These are phyloP conservation scores for Penicillium herquei DNA, from an alignment of 495 filamentous ascomycete genomes.

Conservation along the genomic window DNA sequence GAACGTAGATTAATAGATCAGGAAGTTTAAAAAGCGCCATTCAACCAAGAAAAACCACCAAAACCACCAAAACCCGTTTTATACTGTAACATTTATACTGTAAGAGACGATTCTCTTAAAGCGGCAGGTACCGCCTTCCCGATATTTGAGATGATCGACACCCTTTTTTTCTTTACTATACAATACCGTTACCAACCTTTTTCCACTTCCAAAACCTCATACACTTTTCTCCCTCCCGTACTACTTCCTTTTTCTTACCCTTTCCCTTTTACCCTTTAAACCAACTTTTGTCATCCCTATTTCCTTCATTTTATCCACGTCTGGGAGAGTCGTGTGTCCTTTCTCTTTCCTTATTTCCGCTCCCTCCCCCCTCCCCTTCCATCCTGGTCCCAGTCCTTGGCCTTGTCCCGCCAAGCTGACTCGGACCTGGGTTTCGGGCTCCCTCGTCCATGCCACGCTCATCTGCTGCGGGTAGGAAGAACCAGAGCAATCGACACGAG, in stretches of 20 bases:
- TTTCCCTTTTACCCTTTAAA: slow-evolving; percentile 6
- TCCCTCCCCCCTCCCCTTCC: slow-evolving; percentile 18
- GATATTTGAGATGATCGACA: slow-evolving; percentile 23
- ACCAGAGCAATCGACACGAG: slow-evolving; percentile 75
- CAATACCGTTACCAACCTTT: slow-evolving; percentile 12
- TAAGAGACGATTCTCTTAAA: slow-evolving; percentile 3
- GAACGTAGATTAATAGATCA: too few relatives aligned
- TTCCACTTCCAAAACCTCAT: slow-evolving; percentile 19
- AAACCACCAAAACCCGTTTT: background rate
- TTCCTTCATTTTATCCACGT: slow-evolving; percentile 17
- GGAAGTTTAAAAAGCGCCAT: too few relatives aligned
- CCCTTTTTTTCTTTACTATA: slow-evolving; percentile 11
- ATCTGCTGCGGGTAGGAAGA: slow-evolving; percentile 61
- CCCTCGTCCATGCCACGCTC: slow-evolving; percentile 70
- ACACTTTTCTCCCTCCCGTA: slow-evolving; percentile 18
- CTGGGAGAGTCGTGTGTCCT: slow-evolving; percentile 9
- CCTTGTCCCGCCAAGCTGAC: slow-evolving; percentile 53
- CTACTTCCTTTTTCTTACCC: slow-evolving; percentile 12
- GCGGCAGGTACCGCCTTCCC: slow-evolving; percentile 21
- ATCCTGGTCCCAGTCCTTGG: slow-evolving; percentile 54
- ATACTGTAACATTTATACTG: too few relatives aligned
- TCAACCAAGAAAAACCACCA: background rate
- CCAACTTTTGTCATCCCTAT: background rate
- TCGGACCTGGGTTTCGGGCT: slow-evolving; percentile 49
- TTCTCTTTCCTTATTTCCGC: slow-evolving; percentile 11